Evolutionary conservation across 768 basidiomycete genomes (phyloP).

Genomic region (Stropharia rugosoannulata): DNA sequence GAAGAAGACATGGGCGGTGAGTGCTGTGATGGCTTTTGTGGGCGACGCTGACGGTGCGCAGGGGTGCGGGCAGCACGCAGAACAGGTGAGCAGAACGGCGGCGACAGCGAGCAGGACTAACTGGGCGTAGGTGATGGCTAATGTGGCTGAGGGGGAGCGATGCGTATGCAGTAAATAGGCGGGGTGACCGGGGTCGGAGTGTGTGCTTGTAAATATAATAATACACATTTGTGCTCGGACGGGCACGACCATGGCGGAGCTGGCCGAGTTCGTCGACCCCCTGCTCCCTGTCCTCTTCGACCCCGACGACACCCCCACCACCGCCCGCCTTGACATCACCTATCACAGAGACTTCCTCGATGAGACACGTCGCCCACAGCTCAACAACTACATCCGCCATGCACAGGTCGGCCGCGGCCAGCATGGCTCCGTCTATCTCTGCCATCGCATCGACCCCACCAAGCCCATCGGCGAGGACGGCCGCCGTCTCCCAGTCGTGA

Average conservation of each 20-base stretch:
- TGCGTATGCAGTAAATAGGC: slow-evolving; percentile 35
- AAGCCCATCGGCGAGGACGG: slow-evolving; percentile 35
- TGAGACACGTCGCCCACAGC: slow-evolving; percentile 33
- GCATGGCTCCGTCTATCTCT: slow-evolving; percentile 87
- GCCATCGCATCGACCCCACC: slow-evolving; percentile 43
- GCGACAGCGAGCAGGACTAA: not conserved
- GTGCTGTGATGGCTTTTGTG: slow-evolving; percentile 23
- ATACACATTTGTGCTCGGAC: slow-evolving; percentile 5
- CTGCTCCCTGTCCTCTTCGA: slow-evolving; percentile 30
- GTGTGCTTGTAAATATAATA: not conserved
- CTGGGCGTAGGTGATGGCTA: slow-evolving; percentile 43
- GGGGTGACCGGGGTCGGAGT: slow-evolving; percentile 10
- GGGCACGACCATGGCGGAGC: slow-evolving; percentile 20
- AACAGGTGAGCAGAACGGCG: slow-evolving; percentile 45
- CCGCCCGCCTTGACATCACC: slow-evolving; percentile 35
- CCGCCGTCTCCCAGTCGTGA: slow-evolving; percentile 40
- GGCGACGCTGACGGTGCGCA: slow-evolving; percentile 25
- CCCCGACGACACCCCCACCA: slow-evolving; percentile 47
- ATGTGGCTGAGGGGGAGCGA: slow-evolving; percentile 45
- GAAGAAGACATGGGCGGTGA: slow-evolving; percentile 73
- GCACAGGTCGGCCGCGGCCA: slow-evolving; percentile 82
- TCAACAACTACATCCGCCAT: slow-evolving; percentile 87
- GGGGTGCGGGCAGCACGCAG: slow-evolving; percentile 73
- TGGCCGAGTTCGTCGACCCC: not conserved
- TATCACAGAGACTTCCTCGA: slow-evolving; percentile 25